Conservation (phyloP, 345 rosid species). For the Pseudoturritis turrita region DNA sequence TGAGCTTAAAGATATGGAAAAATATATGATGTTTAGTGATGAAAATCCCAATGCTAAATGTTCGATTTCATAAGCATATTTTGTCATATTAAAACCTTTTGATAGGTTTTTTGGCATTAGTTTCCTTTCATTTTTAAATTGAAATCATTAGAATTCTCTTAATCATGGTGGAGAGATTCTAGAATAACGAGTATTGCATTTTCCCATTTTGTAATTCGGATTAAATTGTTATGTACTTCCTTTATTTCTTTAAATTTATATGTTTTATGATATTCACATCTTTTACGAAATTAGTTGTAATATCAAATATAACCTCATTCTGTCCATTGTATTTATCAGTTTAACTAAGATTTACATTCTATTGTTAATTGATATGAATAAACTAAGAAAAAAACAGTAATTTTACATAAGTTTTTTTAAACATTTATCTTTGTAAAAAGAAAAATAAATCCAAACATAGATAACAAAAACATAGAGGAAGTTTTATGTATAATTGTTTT, state of each 20-base stretch:
- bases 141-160: neutral
- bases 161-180: neutral
- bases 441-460: too few species aligned
- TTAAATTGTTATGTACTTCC: neutral
- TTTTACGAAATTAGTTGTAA: too few species aligned
- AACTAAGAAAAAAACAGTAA: too few species aligned
- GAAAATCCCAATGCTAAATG: conserved; percentile 69
- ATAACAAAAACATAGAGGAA: too few species aligned
- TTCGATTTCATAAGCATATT: conserved; percentile 3
- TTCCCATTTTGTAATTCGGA: neutral
- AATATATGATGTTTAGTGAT: conserved; percentile 47
- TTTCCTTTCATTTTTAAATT: neutral
- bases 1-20: conserved; percentile 22
- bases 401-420: too few species aligned
- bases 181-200: neutral
- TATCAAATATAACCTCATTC: neutral
- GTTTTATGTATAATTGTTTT: too few species aligned
- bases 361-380: too few species aligned
- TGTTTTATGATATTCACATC: neutral
- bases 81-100: neutral
- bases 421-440: too few species aligned
- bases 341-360: neutral
- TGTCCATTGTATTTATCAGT: neutral
- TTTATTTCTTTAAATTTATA: neutral
- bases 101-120: neutral